These are phyloP conservation scores for Leishmania lainsoni DNA, from an alignment of 208 protist genomes.

Conservation along the genomic window DNA sequence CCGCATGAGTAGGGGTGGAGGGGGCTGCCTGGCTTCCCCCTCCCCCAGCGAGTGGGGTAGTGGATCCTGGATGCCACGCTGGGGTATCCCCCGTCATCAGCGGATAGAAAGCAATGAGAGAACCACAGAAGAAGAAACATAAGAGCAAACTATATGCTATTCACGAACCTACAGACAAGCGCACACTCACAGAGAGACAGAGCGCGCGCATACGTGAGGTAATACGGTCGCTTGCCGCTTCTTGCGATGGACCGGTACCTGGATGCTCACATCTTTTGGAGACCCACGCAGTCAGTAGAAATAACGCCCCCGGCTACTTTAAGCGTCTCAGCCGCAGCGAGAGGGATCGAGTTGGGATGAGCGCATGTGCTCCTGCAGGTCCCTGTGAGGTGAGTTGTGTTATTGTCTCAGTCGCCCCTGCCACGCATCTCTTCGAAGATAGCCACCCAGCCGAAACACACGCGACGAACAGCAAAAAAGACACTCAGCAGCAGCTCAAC, in stretches of 20 bases:
- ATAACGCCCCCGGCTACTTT: not conserved
- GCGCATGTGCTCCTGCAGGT: not conserved
- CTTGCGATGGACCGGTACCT: not conserved
- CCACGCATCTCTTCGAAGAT: not conserved
- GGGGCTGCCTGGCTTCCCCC: not conserved
- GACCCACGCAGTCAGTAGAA: not conserved
- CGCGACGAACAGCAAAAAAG: not conserved
- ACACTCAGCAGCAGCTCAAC: not conserved
- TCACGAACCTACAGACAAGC: not conserved
- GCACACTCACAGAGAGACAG: not conserved
- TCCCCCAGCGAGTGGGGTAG: not conserved
- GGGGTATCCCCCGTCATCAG: not conserved
- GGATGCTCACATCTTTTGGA: not conserved
- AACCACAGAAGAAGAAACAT: not conserved
- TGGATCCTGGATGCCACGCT: not conserved
- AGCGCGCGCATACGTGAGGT: not conserved
- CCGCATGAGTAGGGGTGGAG: not conserved
- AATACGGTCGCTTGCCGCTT: not conserved
- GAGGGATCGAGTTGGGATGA: not conserved
- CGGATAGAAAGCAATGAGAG: not conserved
- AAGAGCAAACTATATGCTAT: not conserved
- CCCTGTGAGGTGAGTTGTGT: not conserved
- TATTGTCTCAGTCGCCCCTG: not conserved
- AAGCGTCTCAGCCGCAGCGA: not conserved
- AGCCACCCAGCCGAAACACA: not conserved